Percentiles rank a stretch among this genome's conserved stretches.
These are phyloP conservation scores for Mycena sanguinolenta DNA, from an alignment of 768 basidiomycete genomes.

Conservation along the genomic window DNA sequence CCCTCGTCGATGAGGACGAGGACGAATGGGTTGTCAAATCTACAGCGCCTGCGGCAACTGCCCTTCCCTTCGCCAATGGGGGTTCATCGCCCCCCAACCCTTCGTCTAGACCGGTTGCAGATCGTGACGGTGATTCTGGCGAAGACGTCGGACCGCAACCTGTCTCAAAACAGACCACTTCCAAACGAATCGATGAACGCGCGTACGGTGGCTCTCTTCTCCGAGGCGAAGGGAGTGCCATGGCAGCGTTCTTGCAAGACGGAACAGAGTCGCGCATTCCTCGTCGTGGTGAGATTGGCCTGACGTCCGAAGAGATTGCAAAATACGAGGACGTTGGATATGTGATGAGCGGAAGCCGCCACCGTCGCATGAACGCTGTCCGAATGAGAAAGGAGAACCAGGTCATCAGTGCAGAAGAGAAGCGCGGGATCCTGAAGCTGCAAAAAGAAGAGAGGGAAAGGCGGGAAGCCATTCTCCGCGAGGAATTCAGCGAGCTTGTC, in stretches of 20 bases:
- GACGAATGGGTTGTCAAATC: constrained; percentile 79
- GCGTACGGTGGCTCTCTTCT: constrained; percentile 91
- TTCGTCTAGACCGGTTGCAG: constrained; percentile 49
- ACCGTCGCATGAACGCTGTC: constrained; percentile 98
- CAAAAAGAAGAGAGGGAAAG: constrained; percentile 95
- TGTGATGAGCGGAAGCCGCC: constrained; percentile 97
- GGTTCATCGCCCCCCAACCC: constrained; percentile 26
- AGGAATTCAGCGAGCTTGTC: constrained; percentile 91
- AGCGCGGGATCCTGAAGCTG: constrained; percentile 93
- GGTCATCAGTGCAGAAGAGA: constrained; percentile 98
- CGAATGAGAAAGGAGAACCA: constrained; percentile 99
- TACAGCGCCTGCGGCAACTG: constrained; percentile 39
- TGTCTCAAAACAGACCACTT: constrained; percentile 53
- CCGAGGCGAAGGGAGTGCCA: constrained; percentile 96
- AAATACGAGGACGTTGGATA: constrained; percentile 91
- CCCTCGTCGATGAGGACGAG: constrained; percentile 57
- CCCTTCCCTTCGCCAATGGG: constrained; percentile 39
- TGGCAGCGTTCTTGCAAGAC: constrained; percentile 96
- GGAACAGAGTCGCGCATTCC: constrained; percentile 90
- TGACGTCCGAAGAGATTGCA: constrained; percentile 90
- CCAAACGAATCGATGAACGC: constrained; percentile 80
- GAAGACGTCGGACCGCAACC: constrained; percentile 88
- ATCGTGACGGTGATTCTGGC: constrained; percentile 62
- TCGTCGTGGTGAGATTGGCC: constrained; percentile 97
- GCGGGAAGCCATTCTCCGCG: constrained; percentile 89